A percentile compares a stretch with the other conserved stretches of the same genome.
These are phyloP conservation scores for Camelina hispida DNA, from an alignment of 345 rosid genomes.

Conservation along the genomic window DNA sequence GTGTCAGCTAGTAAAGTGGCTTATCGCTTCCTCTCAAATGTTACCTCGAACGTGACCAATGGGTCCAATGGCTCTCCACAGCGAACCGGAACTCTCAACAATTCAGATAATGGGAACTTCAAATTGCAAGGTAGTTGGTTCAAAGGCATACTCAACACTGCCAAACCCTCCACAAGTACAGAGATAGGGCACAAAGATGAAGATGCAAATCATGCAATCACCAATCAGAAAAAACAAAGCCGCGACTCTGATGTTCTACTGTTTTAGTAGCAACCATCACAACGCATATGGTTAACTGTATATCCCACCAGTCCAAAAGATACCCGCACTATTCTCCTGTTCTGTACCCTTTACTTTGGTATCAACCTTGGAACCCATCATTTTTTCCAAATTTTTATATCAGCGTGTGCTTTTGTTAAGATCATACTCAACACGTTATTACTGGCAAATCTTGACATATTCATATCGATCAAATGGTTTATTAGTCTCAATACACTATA, in stretches of 20 bases:
- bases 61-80: conserved; percentile 29
- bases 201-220: conserved; percentile 35
- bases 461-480: neutral
- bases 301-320: conserved; percentile 17
- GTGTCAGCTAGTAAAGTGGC: conserved; percentile 97
- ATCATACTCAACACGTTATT: neutral
- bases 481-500: neutral
- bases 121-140: conserved; percentile 81
- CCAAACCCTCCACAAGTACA: conserved; percentile 47
- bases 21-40: conserved; percentile 76
- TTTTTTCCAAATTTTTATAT: neutral
- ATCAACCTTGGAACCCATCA: conserved; percentile 6
- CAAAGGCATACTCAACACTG: conserved; percentile 71
- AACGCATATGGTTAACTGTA: conserved; percentile 33
- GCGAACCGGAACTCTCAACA: conserved; percentile 55
- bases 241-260: conserved; percentile 34
- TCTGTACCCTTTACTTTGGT: conserved; percentile 32
- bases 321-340: neutral
- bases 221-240: conserved; percentile 40
- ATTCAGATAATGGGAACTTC: conserved; percentile 61
- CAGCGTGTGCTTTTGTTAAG: conserved; percentile 33
- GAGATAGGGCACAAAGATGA: conserved; percentile 41
- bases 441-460: neutral
- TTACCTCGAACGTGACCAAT: conserved; percentile 52
- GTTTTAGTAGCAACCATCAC: conserved; percentile 24